Evolutionary conservation across 2,329 filamentous ascomycete species (phyloP), one percentile per base, ranked within the genome.

Genomic region (Chaetomiaceae sp.): DNA sequence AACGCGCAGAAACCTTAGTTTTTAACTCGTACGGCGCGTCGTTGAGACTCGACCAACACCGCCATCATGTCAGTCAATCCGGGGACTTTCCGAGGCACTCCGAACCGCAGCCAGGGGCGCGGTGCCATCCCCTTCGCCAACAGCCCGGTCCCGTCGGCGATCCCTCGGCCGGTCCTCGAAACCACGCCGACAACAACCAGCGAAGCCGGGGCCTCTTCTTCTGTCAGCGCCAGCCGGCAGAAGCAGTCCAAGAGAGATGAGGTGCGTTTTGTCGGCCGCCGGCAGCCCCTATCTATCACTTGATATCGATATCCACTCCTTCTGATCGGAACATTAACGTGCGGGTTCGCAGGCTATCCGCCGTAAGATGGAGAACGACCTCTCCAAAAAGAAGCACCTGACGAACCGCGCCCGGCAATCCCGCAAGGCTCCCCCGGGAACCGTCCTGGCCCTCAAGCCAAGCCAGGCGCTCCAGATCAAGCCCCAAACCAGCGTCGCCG

Each of bases 191-290:
- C 65, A 34, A 73, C 78, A 61, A 75, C 76, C 59, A 82, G 75
- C 73, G 86, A 87, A 63, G 73, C 69, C 56, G 79, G 72, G 52
- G 72, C 68, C 59, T 88, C 89, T 51, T 88, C 89, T 51, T 85
- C 87, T 36, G 81, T 96, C 74, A 96, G 90, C 74, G 89, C 90
- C 64, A 97, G 92, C 72, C 85, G 94, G 67, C 89, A 94, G 72
- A 96, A 96, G 75, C 92, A 96, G 79, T 87, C 86, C 63, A 97
- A 97, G 76, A 86, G 91, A 73, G 94, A 99, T 85, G 94, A 99
- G 87, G 94, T 99, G 78, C 66, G 51, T 54, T 29, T 3, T 30
- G 10, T 10, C n/a, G 8, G 16, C 25, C 45, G 27, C 4, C 9
- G 13, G 36, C 13, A 4, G 21, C 14, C 23, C 16, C 30, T 32